These are phyloP conservation scores for Colletotrichum melonis DNA, from an alignment of 2,329 filamentous ascomycete genomes.

Conservation along the genomic window DNA sequence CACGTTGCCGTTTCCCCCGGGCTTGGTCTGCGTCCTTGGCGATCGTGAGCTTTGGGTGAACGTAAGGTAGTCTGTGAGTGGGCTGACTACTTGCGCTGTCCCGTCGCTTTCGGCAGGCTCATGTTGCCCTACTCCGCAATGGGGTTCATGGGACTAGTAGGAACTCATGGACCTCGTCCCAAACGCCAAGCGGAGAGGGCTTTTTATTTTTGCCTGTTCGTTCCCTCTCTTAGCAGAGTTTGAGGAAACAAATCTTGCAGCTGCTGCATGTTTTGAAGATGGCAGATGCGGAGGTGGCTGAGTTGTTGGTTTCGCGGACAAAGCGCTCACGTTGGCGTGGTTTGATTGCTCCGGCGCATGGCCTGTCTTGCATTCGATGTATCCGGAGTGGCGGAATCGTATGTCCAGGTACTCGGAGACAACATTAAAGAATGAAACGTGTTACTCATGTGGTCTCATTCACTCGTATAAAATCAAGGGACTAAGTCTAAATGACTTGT, in stretches of 20 bases:
- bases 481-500: no score
- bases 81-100: not conserved
- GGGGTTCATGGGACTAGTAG: no score
- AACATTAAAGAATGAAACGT: no score
- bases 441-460: no score
- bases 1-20: not conserved
- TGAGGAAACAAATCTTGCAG: not conserved
- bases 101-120: not conserved
- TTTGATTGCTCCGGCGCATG: not conserved
- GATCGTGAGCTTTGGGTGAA: not conserved
- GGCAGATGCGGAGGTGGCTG: not conserved
- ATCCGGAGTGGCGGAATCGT: not conserved
- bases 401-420: no score
- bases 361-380: not conserved
- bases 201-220: not conserved
- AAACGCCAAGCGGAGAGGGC: not conserved
- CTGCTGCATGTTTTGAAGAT: not conserved
- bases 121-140: no score
- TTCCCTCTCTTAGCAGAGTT: not conserved
- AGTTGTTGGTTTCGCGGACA: not conserved
- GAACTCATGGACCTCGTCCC: no score
- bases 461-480: no score
- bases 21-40: not conserved
- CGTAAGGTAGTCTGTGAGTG: not conserved
- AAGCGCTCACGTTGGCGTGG: not conserved